These are phyloP conservation scores for Ensete ventricosum DNA, from an alignment of 176 grass and related monocot genomes.

Conservation along the genomic window DNA sequence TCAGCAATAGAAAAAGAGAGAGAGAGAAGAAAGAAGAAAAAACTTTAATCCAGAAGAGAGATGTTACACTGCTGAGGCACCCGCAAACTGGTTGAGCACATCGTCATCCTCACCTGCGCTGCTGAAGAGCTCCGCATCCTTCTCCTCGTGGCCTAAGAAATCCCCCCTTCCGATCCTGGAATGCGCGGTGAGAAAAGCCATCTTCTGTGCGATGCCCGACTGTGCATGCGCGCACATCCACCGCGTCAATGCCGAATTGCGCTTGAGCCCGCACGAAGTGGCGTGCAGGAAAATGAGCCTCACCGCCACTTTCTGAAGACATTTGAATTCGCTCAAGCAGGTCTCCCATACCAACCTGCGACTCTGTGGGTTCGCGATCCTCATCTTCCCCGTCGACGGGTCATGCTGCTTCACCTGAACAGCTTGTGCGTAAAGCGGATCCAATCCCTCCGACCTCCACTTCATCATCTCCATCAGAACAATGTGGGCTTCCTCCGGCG, in stretches of 20 bases:
- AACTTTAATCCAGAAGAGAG: background rate
- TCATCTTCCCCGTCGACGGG: conserved; percentile 79
- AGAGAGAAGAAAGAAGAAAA: background rate
- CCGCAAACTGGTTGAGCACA: background rate
- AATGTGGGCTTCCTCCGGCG: conserved; percentile 77
- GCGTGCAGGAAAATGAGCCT: conserved; percentile 86
- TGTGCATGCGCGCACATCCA: conserved; percentile 40
- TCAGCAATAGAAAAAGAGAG: background rate
- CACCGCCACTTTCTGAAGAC: conserved; percentile 64
- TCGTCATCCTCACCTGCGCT: conserved; percentile 38
- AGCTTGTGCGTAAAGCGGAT: conserved; percentile 81
- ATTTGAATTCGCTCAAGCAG: conserved; percentile 69
- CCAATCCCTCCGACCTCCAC: conserved; percentile 77
- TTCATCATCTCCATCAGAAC: conserved; percentile 93
- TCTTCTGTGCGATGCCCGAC: conserved; percentile 20
- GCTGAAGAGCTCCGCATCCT: conserved; percentile 48
- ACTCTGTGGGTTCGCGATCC: conserved; percentile 77
- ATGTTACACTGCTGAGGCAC: background rate
- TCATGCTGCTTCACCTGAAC: conserved; percentile 85
- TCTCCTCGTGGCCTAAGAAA: conserved; percentile 45
- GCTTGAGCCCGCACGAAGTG: conserved; percentile 44
- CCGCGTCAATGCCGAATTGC: conserved; percentile 35
- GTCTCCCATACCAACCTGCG: conserved; percentile 90
- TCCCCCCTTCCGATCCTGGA: conserved; percentile 66
- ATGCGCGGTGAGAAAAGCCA: conserved; percentile 60